Percentiles rank a stretch among this genome's conserved stretches.
Evolutionary conservation across 306 rosid species (phyloP).

Genomic region (Lathyrus aphaca): DNA sequence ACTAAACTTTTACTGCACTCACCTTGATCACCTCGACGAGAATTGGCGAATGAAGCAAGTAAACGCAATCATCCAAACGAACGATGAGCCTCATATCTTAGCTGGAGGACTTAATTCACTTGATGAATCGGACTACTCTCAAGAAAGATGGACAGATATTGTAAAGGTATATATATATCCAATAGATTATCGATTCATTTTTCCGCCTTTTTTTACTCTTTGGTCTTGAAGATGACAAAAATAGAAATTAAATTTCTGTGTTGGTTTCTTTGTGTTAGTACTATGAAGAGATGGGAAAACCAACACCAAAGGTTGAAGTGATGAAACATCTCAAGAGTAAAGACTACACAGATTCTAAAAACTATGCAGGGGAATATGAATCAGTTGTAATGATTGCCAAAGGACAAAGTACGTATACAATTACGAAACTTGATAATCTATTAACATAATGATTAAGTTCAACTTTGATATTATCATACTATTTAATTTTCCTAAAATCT

Average conservation of each 20-base stretch:
- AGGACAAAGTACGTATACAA: slow-evolving; percentile 76
- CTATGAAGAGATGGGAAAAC: slow-evolving; percentile 85
- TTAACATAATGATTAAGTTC: slow-evolving; percentile 3
- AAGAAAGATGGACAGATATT: slow-evolving; percentile 95
- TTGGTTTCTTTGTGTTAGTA: slow-evolving; percentile 53
- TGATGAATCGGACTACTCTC: slow-evolving; percentile 85
- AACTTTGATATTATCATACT: not conserved
- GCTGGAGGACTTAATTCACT: slow-evolving; percentile 91
- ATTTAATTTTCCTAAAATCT: not conserved
- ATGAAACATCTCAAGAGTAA: slow-evolving; percentile 71
- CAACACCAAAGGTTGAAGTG: slow-evolving; percentile 83
- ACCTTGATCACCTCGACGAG: slow-evolving; percentile 95
- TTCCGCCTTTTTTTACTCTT: not conserved
- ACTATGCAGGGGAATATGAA: slow-evolving; percentile 81
- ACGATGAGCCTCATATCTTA: slow-evolving; percentile 76
- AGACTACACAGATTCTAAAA: slow-evolving; percentile 77
- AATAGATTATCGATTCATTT: slow-evolving; percentile 19
- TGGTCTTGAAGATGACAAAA: slow-evolving; percentile 38
- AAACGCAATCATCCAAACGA: slow-evolving; percentile 79
- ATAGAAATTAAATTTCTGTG: slow-evolving; percentile 6
- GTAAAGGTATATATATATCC: slow-evolving; percentile 59
- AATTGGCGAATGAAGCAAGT: slow-evolving; percentile 97
- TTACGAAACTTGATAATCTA: slow-evolving; percentile 9
- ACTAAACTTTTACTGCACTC: slow-evolving; percentile 80
- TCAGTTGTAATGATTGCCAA: slow-evolving; percentile 97